A percentile compares a stretch with the other conserved stretches of the same genome.
Conservation (phyloP, 352 stramenopile species). For the Phytophthora pisi region DNA sequence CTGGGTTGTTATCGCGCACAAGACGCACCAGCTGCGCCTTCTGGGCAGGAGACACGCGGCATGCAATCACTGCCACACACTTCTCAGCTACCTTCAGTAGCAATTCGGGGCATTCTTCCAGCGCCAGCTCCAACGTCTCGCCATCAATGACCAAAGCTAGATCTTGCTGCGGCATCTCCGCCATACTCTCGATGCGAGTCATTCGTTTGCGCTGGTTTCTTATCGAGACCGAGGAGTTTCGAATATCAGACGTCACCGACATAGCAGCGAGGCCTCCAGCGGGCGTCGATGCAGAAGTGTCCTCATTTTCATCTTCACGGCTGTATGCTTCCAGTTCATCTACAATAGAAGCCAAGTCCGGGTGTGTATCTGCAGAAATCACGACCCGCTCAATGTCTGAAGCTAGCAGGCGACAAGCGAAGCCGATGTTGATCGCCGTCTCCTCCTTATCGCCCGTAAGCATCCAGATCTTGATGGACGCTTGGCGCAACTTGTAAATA, state of each 20-base stretch:
- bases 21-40: conserved; percentile 94
- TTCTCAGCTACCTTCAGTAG: conserved; percentile 78
- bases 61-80: conserved; percentile 93
- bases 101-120: conserved; percentile 77
- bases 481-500: conserved; percentile 91
- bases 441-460: conserved; percentile 96
- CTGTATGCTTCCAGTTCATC: conserved; percentile 65
- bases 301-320: conserved; percentile 33
- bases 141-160: conserved; percentile 82
- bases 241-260: conserved; percentile 15
- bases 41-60: conserved; percentile 92
- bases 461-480: conserved; percentile 96
- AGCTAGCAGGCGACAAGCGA: conserved; percentile 90
- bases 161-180: conserved; percentile 47
- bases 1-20: conserved; percentile 89
- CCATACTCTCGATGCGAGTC: conserved; percentile 75
- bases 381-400: conserved; percentile 92
- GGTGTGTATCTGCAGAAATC: conserved; percentile 80
- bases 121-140: conserved; percentile 77
- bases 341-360: conserved; percentile 66
- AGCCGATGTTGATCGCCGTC: conserved; percentile 97
- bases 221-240: conserved; percentile 16
- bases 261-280: conserved; percentile 3
- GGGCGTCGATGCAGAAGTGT: conserved; percentile 27
- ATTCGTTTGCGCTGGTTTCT: conserved; percentile 37